Evolutionary conservation across 768 basidiomycete species (phyloP).

Genomic region (Hemileccinum impolitum): DNA sequence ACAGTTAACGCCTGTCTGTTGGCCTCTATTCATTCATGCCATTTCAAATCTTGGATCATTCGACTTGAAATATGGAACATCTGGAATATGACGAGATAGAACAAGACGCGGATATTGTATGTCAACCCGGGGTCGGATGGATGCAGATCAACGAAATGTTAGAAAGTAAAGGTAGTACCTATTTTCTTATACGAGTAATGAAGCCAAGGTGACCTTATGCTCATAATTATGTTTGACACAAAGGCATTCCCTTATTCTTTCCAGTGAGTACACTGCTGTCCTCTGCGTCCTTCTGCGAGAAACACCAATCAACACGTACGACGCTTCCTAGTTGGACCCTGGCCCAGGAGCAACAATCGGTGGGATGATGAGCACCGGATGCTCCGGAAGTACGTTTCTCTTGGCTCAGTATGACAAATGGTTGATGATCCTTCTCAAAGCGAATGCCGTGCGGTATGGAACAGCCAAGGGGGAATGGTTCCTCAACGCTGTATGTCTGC

Average conservation of each 20-base stretch:
- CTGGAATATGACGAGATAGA: conserved; percentile 34
- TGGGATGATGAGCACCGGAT: conserved; percentile 85
- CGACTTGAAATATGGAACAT: not conserved
- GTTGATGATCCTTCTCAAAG: conserved; percentile 25
- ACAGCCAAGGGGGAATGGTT: conserved; percentile 93
- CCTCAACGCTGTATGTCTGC: conserved; percentile 62
- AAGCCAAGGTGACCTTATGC: not conserved
- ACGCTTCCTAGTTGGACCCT: conserved; percentile 57
- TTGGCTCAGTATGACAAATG: conserved; percentile 12
- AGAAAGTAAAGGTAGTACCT: conserved; percentile 48
- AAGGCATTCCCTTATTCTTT: conserved; percentile 79
- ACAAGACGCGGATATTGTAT: conserved; percentile 68
- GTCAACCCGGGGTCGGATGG: conserved; percentile 72
- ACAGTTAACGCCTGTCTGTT: not conserved
- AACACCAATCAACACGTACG: not conserved
- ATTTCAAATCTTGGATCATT: not conserved
- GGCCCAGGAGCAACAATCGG: conserved; percentile 80
- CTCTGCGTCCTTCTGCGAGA: not conserved
- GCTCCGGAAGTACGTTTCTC: conserved; percentile 65
- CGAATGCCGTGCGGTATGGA: conserved; percentile 82
- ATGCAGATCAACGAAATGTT: conserved; percentile 69
- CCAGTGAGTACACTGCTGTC: conserved; percentile 45
- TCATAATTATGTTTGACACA: not conserved
- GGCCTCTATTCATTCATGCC: not conserved
- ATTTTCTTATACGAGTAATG: not conserved